phyloP scores from a whole-genome alignment of 139 green algal species.

The Auxenochlorella pyrenoidosa region DNA sequence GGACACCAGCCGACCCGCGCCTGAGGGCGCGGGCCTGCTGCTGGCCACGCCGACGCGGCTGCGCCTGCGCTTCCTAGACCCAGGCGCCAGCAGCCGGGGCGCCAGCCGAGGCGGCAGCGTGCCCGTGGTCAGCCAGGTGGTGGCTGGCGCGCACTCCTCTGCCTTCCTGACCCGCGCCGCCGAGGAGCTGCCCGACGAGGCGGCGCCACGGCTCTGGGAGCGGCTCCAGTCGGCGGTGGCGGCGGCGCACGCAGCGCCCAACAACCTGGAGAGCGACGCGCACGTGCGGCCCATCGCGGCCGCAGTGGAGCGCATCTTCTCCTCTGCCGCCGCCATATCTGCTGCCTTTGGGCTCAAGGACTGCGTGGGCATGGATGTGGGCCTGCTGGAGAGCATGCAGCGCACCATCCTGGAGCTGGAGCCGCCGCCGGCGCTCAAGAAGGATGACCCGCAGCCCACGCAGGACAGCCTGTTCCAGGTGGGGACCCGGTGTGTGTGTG shows the following conservation, averaged over 20 bases:
- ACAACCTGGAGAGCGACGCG: constrained; percentile 36
- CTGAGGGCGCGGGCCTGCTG: constrained; percentile 20
- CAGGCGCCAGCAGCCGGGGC: neutral
- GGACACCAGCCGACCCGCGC: constrained; percentile 28
- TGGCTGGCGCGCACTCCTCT: constrained; percentile 62
- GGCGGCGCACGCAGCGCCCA: constrained; percentile 23
- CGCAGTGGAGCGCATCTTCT: constrained; percentile 82
- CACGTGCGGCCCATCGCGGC: constrained; percentile 53
- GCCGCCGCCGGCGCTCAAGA: constrained; percentile 64
- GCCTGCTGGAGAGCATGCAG: constrained; percentile 73
- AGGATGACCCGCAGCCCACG: constrained; percentile 63
- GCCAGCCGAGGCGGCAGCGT: constrained; percentile 6
- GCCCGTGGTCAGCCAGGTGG: constrained; percentile 65
- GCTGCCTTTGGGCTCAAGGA: constrained; percentile 77
- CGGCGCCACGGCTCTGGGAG: constrained; percentile 50
- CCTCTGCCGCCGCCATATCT: constrained; percentile 79
- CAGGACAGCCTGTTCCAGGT: constrained; percentile 73
- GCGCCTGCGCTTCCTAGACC: constrained; percentile 30
- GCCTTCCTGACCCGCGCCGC: constrained; percentile 71
- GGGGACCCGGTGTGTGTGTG: neutral
- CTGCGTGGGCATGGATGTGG: constrained; percentile 75
- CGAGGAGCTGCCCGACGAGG: constrained; percentile 67
- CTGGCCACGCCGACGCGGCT: constrained; percentile 11
- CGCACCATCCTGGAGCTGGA: constrained; percentile 70
- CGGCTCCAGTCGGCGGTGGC: constrained; percentile 40